These are phyloP conservation scores for Trichoderma sp. DNA, from an alignment of 2,329 filamentous ascomycete species.

Conservation along the genomic window DNA sequence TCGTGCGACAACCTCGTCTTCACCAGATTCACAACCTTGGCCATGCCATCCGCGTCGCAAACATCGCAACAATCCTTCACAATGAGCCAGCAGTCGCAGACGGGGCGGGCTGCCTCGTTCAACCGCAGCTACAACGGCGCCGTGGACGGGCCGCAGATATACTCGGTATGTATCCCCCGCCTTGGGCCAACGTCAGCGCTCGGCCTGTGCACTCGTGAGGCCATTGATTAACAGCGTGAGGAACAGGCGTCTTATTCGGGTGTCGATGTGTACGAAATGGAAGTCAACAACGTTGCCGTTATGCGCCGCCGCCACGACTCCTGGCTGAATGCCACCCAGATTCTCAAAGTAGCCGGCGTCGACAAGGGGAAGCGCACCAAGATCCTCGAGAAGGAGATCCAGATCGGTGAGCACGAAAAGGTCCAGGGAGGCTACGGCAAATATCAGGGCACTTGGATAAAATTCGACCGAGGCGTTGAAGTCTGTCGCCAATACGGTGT, in stretches of 20 bases:
- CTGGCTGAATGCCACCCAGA: slow-evolving; percentile 98
- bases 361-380: slow-evolving; percentile 98
- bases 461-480: slow-evolving; percentile 86
- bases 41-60: slow-evolving; percentile 52
- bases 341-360: slow-evolving; percentile 94
- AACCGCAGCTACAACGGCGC: slow-evolving; percentile 41
- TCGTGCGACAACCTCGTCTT: slow-evolving; percentile 15
- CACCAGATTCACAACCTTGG: slow-evolving; percentile 15
- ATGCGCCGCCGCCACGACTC: slow-evolving; percentile 95
- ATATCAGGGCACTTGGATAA: slow-evolving; percentile 99
- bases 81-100: slow-evolving; percentile 60
- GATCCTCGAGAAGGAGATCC: slow-evolving; percentile 96
- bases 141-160: slow-evolving; percentile 59
- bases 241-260: slow-evolving; percentile 84
- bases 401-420: slow-evolving; percentile 95
- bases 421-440: slow-evolving; percentile 98
- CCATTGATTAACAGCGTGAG: slow-evolving; percentile 33
- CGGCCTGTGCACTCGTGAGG: slow-evolving; percentile 6
- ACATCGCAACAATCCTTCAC: slow-evolving; percentile 60
- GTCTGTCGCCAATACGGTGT: slow-evolving; percentile 83
- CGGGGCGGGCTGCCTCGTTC: slow-evolving; percentile 45
- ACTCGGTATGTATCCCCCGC: slow-evolving; percentile 54
- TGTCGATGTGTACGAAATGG: slow-evolving; percentile 98
- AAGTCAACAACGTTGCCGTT: slow-evolving; percentile 87
- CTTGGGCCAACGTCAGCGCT: slow-evolving; percentile 1